Evolutionary conservation across 495 filamentous ascomycete species (phyloP).

Genomic region (Daldinia loculata): DNA sequence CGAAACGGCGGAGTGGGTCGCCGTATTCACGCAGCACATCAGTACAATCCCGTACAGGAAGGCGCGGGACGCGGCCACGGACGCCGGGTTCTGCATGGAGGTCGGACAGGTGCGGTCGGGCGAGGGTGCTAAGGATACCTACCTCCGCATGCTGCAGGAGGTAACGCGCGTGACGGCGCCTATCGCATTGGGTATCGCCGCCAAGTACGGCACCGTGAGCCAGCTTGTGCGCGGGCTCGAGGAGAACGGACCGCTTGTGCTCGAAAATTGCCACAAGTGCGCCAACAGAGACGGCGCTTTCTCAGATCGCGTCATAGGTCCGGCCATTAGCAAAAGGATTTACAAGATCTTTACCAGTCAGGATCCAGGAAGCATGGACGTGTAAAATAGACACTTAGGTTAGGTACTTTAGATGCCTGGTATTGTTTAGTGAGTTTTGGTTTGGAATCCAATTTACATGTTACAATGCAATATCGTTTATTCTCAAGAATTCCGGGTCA

Average conservation of each 20-base stretch:
- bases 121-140: conserved; percentile 72
- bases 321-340: conserved; percentile 73
- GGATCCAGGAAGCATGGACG: conserved; percentile 72
- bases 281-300: conserved; percentile 73
- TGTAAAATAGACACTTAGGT: conserved; percentile 50
- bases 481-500: neutral
- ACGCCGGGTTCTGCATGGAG: conserved; percentile 83
- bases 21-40: conserved; percentile 82
- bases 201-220: conserved; percentile 66
- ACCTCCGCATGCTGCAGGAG: conserved; percentile 80
- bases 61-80: conserved; percentile 49
- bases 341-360: conserved; percentile 77
- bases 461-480: neutral
- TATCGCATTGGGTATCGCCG: conserved; percentile 75
- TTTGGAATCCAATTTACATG: neutral
- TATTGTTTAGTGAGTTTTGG: neutral
- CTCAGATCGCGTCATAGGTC: conserved; percentile 71
- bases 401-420: neutral
- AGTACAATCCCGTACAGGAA: conserved; percentile 77
- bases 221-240: conserved; percentile 67
- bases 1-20: conserved; percentile 81
- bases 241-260: conserved; percentile 62
- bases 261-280: conserved; percentile 72
- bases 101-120: conserved; percentile 80
- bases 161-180: conserved; percentile 75